Conservation (phyloP, 2,329 filamentous ascomycete genomes). For the Pseudogymnoascus sp. region DNA sequence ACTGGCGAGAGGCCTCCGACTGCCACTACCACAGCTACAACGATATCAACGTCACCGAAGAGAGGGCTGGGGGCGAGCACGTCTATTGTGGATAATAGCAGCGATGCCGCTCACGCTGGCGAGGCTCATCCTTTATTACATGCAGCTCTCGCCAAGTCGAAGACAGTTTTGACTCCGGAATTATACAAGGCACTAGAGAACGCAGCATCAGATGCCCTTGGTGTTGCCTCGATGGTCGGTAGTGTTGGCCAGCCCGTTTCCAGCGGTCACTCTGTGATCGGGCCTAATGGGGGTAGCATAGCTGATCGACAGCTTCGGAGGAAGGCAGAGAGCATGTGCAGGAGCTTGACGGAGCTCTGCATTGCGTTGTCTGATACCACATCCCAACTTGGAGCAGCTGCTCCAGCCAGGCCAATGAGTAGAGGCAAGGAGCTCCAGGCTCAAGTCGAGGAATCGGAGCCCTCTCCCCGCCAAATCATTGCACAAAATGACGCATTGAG, state of each 20-base stretch:
- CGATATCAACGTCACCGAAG: constrained; percentile 82
- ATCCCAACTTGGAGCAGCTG: constrained; percentile 9
- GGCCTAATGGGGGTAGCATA: constrained; percentile 28
- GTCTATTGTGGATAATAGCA: constrained; percentile 37
- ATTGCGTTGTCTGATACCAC: constrained; percentile 61
- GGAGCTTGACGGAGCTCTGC: constrained; percentile 85
- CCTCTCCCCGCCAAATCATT: background rate
- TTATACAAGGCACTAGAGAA: constrained; percentile 74
- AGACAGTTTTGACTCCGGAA: constrained; percentile 56
- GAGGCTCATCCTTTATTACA: constrained; percentile 71
- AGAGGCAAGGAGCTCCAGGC: constrained; percentile 6
- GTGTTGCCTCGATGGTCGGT: constrained; percentile 70
- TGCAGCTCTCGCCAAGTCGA: constrained; percentile 72
- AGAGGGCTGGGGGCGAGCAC: constrained; percentile 46
- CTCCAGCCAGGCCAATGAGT: constrained; percentile 15
- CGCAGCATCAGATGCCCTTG: constrained; percentile 71
- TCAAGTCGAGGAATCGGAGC: background rate
- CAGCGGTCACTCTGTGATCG: constrained; percentile 41
- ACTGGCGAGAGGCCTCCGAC: constrained; percentile 74
- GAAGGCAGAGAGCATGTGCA: constrained; percentile 87
- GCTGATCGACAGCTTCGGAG: constrained; percentile 74
- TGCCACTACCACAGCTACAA: constrained; percentile 84
- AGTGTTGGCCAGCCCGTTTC: constrained; percentile 61
- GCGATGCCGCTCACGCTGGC: constrained; percentile 33
- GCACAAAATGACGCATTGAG: background rate